phyloP scores from a whole-genome alignment of 306 rosid species.

The Pterocarpus macrocarpus region DNA sequence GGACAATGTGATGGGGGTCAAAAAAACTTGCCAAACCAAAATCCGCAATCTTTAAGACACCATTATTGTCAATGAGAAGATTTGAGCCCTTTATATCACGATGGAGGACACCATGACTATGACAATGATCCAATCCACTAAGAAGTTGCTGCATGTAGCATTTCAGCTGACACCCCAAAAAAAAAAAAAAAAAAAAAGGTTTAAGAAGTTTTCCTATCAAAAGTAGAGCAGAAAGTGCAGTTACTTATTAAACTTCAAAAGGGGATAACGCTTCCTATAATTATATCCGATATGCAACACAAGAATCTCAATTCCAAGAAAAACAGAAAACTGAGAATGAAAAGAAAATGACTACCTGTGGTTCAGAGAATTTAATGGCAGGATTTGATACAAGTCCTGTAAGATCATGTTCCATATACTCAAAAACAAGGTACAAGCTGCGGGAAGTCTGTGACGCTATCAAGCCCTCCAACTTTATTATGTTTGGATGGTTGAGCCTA shows the following conservation, averaged over 20 bases:
- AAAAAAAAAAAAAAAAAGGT: conserved; percentile 16
- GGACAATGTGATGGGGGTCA: conserved; percentile 71
- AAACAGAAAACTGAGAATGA: conserved; percentile 20
- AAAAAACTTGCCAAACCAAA: conserved; percentile 92
- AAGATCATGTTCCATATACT: conserved; percentile 99
- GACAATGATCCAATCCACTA: conserved; percentile 91
- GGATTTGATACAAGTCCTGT: conserved; percentile 92
- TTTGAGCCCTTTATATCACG: conserved; percentile 99
- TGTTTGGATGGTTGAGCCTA: conserved; percentile 86
- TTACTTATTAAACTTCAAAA: conserved; percentile 6
- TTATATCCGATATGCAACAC: background rate
- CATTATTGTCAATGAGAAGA: conserved; percentile 84
- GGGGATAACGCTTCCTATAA: background rate
- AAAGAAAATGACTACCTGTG: conserved; percentile 72
- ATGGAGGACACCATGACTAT: conserved; percentile 86
- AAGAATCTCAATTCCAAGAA: conserved; percentile 1
- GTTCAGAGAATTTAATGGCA: conserved; percentile 78
- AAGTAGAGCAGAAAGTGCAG: conserved; percentile 19
- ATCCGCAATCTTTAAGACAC: conserved; percentile 93
- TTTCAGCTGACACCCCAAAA: conserved; percentile 66
- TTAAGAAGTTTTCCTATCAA: conserved; percentile 42
- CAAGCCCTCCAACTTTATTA: conserved; percentile 89
- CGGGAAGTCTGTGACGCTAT: conserved; percentile 81
- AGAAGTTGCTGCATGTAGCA: conserved; percentile 98
- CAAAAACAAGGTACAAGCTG: conserved; percentile 92